phyloP scores from a whole-genome alignment of 352 stramenopile species.

The Pythium apleroticum region DNA sequence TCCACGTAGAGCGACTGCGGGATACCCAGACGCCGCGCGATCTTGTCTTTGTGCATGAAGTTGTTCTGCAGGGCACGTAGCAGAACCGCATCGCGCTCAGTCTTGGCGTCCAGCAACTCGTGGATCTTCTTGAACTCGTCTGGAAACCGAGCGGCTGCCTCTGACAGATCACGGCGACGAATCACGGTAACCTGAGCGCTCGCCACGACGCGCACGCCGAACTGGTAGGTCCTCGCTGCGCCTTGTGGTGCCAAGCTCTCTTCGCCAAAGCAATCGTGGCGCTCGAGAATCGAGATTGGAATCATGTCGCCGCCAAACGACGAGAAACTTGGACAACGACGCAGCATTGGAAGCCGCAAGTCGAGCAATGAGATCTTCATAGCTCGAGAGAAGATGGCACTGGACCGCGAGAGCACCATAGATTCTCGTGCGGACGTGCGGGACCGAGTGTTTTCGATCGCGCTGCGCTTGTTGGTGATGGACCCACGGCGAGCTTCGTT shows the following conservation, averaged over 20 bases:
- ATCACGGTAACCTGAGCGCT: conserved; percentile 51
- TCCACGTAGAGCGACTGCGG: conserved; percentile 48
- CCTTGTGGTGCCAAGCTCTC: conserved; percentile 40
- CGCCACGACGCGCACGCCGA: conserved; percentile 56
- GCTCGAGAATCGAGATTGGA: conserved; percentile 50
- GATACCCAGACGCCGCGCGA: conserved; percentile 41
- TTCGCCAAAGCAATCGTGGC: conserved; percentile 59
- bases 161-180: conserved; percentile 38
- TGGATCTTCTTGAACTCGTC: conserved; percentile 28
- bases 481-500: neutral
- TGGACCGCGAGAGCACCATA: conserved; percentile 7
- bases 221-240: conserved; percentile 32
- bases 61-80: conserved; percentile 37
- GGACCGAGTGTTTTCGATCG: conserved; percentile 1
- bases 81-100: conserved; percentile 19
- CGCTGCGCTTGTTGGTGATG: neutral
- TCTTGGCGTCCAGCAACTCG: conserved; percentile 7
- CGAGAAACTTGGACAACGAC: neutral
- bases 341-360: conserved; percentile 6
- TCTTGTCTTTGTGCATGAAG: conserved; percentile 50
- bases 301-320: conserved; percentile 17
- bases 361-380: conserved; percentile 15
- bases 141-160: conserved; percentile 40
- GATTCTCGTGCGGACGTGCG: conserved; percentile 19
- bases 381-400: conserved; percentile 11